phyloP scores from a whole-genome alignment of 2,329 filamentous ascomycete species.

The Aureobasidium lini region DNA sequence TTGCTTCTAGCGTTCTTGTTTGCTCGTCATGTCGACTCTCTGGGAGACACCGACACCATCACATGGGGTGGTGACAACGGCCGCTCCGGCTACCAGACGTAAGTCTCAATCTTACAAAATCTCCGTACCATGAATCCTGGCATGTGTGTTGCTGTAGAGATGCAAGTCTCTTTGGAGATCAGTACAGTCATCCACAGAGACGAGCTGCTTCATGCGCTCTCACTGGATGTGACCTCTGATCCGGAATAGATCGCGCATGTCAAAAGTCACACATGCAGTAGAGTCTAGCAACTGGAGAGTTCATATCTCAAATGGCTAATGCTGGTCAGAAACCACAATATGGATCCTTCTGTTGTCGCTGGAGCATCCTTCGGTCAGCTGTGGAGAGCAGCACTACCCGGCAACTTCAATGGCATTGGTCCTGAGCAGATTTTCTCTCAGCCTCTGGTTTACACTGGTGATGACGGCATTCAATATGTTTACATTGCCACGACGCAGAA shows the following conservation, averaged over 20 bases:
- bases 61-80: constrained; percentile 46
- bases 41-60: constrained; percentile 44
- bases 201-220: no score
- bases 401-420: constrained; percentile 41
- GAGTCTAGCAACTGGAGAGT: no score
- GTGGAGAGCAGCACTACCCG: constrained; percentile 46
- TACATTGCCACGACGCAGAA: constrained; percentile 53
- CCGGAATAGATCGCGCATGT: no score
- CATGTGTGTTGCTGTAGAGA: no score
- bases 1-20: background rate
- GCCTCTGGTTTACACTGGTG: constrained; percentile 46
- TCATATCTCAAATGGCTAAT: no score
- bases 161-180: no score
- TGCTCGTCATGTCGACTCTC: constrained; percentile 2
- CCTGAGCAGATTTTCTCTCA: constrained; percentile 48
- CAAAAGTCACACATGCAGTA: no score
- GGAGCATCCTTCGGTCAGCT: constrained; percentile 50
- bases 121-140: no score
- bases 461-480: constrained; percentile 32
- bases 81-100: constrained; percentile 22
- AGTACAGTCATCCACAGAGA: no score
- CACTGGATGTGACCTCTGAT: no score
- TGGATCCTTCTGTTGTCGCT: constrained; percentile 52
- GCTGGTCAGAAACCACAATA: constrained; percentile 46
- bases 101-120: background rate